Percentiles rank a stretch among this genome's conserved stretches.
Evolutionary conservation across 2,329 filamentous ascomycete species (phyloP).

Genomic region (Fusarium pseudograminearum): DNA sequence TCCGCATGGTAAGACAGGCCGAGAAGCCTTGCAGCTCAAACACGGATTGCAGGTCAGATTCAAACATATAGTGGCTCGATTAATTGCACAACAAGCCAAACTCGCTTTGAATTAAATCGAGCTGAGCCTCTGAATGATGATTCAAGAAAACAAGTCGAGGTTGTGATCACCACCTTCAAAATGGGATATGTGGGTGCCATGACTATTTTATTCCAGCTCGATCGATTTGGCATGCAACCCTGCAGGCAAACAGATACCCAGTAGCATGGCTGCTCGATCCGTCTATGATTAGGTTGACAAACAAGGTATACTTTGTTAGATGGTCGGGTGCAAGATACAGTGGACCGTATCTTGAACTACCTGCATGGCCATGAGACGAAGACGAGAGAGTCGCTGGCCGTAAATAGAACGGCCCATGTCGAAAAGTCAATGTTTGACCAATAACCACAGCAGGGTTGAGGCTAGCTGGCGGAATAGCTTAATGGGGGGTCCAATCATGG

Average conservation of each 20-base stretch:
- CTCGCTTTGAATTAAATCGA: not conserved
- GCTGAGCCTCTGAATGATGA: not conserved
- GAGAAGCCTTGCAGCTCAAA: constrained; percentile 2
- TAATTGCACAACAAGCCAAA: constrained; percentile 2
- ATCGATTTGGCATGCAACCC: not conserved
- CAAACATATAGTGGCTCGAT: not conserved
- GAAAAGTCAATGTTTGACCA: constrained; percentile 1
- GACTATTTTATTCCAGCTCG: constrained; percentile 24
- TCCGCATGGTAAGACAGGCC: constrained; percentile 17
- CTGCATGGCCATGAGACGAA: not conserved
- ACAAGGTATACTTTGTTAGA: constrained; percentile 5
- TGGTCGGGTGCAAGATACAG: not conserved
- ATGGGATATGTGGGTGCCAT: constrained; percentile 14
- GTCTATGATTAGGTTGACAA: not conserved
- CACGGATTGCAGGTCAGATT: not conserved
- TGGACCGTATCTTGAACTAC: constrained; percentile 15
- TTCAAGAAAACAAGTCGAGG: constrained; percentile 8
- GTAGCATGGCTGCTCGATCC: not conserved
- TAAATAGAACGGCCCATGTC: constrained; percentile 22
- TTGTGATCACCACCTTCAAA: constrained; percentile 10
- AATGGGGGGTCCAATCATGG: constrained; percentile 5
- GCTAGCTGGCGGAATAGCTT: not conserved
- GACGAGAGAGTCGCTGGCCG: constrained; percentile 5
- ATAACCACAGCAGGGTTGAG: not conserved
- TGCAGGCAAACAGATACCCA: constrained; percentile 4